These are phyloP conservation scores for Cenchrus americanus DNA, from an alignment of 176 grass and related monocot species.

Conservation along the genomic window DNA sequence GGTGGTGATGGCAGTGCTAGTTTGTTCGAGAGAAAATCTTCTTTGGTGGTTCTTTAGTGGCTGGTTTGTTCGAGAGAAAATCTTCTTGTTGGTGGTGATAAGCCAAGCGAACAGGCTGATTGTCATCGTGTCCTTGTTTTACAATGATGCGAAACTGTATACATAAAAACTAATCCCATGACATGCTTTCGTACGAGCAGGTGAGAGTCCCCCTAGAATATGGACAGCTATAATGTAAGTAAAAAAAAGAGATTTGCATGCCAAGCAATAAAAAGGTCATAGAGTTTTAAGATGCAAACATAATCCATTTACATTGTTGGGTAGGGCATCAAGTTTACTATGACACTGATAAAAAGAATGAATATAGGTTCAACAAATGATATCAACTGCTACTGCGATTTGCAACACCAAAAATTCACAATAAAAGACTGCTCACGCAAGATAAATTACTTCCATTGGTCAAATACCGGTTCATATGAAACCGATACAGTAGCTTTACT, in stretches of 20 bases:
- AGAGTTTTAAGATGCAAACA: slow-evolving; percentile 28
- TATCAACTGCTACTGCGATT: background rate
- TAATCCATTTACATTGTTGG: slow-evolving; percentile 36
- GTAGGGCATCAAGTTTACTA: slow-evolving; percentile 44
- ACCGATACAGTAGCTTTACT: background rate
- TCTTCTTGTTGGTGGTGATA: no score
- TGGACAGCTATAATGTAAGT: slow-evolving; percentile 15
- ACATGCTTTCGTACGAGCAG: slow-evolving; percentile 46
- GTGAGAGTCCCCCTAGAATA: slow-evolving; percentile 48
- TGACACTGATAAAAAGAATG: slow-evolving; percentile 28
- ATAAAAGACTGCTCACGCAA: background rate
- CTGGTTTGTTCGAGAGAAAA: no score
- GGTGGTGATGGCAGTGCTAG: no score
- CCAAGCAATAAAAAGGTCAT: background rate
- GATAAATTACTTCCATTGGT: slow-evolving; percentile 1
- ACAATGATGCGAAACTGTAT: slow-evolving; percentile 20
- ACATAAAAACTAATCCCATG: slow-evolving; percentile 12
- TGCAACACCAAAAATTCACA: slow-evolving; percentile 2
- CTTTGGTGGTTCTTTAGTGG: no score
- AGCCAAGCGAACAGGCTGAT: no score
- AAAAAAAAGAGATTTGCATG: background rate
- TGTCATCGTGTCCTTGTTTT: slow-evolving; percentile 48
- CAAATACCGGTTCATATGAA: no score
- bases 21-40: no score
- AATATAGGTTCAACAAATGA: background rate